Percentiles rank a stretch among this genome's conserved stretches.
These are phyloP conservation scores for Sporothrix sp. DNA, from an alignment of 2,329 filamentous ascomycete species.

Conservation along the genomic window DNA sequence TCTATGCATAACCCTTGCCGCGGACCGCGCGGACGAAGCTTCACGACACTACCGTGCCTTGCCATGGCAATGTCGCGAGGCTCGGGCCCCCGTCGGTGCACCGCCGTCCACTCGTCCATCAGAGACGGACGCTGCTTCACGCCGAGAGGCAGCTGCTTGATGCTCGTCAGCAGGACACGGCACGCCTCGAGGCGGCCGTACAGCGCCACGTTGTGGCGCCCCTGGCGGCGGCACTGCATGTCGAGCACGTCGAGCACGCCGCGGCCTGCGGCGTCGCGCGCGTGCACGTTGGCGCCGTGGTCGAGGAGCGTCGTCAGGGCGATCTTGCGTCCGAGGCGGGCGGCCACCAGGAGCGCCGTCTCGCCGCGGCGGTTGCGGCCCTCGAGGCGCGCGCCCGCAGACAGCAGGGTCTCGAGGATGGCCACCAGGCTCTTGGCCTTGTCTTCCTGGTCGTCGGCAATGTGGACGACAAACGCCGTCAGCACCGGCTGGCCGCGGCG, in stretches of 20 bases:
- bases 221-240: constrained; percentile 18
- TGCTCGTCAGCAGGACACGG: constrained; percentile 24
- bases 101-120: constrained; percentile 18
- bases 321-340: constrained; percentile 42
- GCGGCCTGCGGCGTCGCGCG: constrained; percentile 23
- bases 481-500: constrained; percentile 42
- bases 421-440: constrained; percentile 32
- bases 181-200: constrained; percentile 27
- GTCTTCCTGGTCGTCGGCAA: constrained; percentile 42
- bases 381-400: constrained; percentile 35
- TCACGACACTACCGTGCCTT: constrained; percentile 6
- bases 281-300: constrained; percentile 27
- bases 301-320: constrained; percentile 35
- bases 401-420: constrained; percentile 36
- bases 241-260: constrained; percentile 26
- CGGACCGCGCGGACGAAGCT: no score
- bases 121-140: constrained; percentile 18
- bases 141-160: constrained; percentile 23
- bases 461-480: constrained; percentile 43
- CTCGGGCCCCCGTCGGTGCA: constrained; percentile 15
- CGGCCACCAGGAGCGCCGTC: constrained; percentile 45
- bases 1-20: not conserved
- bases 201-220: constrained; percentile 21
- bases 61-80: constrained; percentile 16
- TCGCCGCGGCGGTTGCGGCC: constrained; percentile 45